Base-by-base conservation (phyloP, 768 basidiomycete species). In the Boletus reticuloceps region DNA sequence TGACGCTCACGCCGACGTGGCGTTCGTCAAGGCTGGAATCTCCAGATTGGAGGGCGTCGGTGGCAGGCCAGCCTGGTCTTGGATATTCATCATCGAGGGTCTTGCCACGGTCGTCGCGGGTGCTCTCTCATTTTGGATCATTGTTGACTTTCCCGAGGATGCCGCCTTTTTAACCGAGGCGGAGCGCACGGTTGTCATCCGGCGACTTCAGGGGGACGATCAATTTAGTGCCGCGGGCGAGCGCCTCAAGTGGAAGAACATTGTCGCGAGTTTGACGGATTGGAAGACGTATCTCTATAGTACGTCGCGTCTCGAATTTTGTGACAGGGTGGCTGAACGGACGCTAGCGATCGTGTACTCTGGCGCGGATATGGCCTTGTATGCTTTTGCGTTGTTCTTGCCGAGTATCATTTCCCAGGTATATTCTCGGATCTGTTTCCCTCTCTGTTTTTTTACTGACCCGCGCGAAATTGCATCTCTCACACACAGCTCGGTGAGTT, bases 71-170 rank as follows among this genome's bases (percentile, higher is more conserved):
- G 85, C 68, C 5, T 79, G 79, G 78, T 75, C 86, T 22, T 89
- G 86, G 87, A 88, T 89, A 64, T 88, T 90, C 79, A 88, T 89
- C 52, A 57, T 89, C 13, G 85, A 89, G 64, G 89, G 88, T 19
- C 71, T 90, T 36, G 74, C 72, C 14, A 90, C 89, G 1, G 76
- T 90, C 25, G 16, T 89, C n/a, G 86, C 85, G 6, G 87, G 85
- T 10, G 66, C 68, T 22, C 67, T 75, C 11, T 89, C 88, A 2
- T 91, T 84, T 73, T 91, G 81, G 79, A 82, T 91, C 64, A 82
- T 91, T 55, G 84, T 89, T 62, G 90, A 91, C 66, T 92, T 91
- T 71, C 89, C 90, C 4, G 88, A 91, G 61, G 88, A 83, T 1
- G 89, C 89, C 27, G 86, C 79, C 59, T 91, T 91, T 74, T 75